A percentile compares a stretch with the other conserved stretches of the same genome.
These are phyloP conservation scores for Salvia rosmarinus DNA, from an alignment of 257 asterid genomes.

Conservation along the genomic window DNA sequence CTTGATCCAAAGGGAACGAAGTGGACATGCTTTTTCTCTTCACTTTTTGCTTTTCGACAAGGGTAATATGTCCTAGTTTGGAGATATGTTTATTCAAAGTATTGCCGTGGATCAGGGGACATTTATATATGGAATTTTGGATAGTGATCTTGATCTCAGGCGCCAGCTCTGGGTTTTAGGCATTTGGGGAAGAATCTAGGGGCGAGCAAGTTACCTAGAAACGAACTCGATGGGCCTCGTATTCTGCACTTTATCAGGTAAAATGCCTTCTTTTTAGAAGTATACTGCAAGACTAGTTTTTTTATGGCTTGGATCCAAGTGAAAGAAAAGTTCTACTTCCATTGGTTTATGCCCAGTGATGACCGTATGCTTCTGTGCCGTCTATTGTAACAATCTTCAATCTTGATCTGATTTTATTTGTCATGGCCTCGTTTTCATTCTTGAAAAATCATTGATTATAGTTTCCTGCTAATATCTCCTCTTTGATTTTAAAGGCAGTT, in stretches of 20 bases:
- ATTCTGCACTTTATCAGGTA: conserved; percentile 22
- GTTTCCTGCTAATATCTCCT: not conserved
- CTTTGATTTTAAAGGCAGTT: not conserved
- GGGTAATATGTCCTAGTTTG: not conserved
- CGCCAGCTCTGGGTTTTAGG: conserved; percentile 14
- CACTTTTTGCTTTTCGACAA: not conserved
- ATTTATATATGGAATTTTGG: not conserved
- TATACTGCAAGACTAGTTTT: not conserved
- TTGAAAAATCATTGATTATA: not conserved
- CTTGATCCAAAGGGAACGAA: not conserved
- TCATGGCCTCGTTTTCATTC: not conserved
- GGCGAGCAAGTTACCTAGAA: not conserved
- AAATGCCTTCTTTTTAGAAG: not conserved
- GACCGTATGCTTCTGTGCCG: not conserved
- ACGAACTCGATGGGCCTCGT: conserved; percentile 21
- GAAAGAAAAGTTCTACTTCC: conserved; percentile 7
- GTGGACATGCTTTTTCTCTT: not conserved
- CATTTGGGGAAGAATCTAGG: conserved; percentile 14
- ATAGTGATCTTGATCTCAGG: not conserved
- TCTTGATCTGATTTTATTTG: not conserved
- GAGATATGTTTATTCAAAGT: conserved; percentile 2
- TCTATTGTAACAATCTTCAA: not conserved
- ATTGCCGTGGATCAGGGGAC: conserved; percentile 11
- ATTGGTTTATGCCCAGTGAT: not conserved
- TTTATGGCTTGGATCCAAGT: not conserved